Conservation (phyloP, 139 green algal genomes). For the Volvox reticuliferus region DNA sequence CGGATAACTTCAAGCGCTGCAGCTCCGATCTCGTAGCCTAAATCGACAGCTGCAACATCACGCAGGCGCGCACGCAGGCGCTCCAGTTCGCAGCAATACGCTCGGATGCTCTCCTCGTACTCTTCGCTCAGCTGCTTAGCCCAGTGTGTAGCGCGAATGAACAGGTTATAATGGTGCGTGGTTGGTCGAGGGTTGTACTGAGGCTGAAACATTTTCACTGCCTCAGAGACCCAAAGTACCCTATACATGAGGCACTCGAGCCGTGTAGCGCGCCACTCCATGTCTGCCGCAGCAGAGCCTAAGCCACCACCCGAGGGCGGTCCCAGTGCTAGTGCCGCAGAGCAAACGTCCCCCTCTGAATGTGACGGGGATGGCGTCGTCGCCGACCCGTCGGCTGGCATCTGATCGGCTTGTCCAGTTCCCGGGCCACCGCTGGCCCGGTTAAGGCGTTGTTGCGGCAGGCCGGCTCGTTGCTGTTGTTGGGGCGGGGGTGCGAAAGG, state of each 20-base stretch:
- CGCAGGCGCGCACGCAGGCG: conserved; percentile 60
- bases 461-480: not conserved
- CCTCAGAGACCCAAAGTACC: conserved; percentile 72
- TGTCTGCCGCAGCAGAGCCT: conserved; percentile 43
- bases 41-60: conserved; percentile 72
- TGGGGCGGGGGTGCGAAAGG: conserved; percentile 10
- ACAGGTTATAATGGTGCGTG: conserved; percentile 57
- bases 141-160: conserved; percentile 68
- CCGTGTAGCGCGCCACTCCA: conserved; percentile 61
- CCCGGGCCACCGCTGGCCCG: not conserved
- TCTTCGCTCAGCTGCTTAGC: conserved; percentile 68
- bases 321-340: not conserved
- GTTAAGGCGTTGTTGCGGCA: not conserved
- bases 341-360: not conserved
- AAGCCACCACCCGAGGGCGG: not conserved
- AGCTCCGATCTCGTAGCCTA: conserved; percentile 65
- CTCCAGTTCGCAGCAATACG: conserved; percentile 68
- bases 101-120: conserved; percentile 64
- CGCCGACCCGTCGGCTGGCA: not conserved
- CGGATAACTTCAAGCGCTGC: conserved; percentile 66
- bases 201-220: conserved; percentile 66
- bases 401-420: not conserved
- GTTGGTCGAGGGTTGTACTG: conserved; percentile 62
- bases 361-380: not conserved
- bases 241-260: conserved; percentile 76